A percentile compares a stretch with the other conserved stretches of the same genome.
phyloP scores from a whole-genome alignment of 805 yeast species.

The Candida tallmaniae region DNA sequence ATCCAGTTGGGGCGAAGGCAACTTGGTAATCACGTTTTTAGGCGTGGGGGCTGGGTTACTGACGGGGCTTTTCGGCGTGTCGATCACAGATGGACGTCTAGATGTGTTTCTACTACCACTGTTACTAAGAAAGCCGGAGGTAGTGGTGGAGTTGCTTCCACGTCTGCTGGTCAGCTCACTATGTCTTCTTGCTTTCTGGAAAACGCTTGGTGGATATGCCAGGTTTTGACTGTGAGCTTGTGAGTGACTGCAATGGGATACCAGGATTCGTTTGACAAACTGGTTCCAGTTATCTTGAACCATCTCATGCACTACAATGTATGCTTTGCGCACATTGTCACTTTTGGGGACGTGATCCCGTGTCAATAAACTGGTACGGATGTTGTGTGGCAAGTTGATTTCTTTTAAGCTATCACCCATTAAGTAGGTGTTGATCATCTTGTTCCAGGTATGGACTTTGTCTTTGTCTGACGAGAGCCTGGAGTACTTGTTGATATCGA shows the following conservation, averaged over 20 bases:
- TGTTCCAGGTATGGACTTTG: constrained; percentile 19
- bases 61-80: constrained; percentile 14
- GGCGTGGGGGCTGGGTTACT: constrained; percentile 7
- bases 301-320: constrained; percentile 23
- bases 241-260: constrained; percentile 3
- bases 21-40: constrained; percentile 8
- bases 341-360: constrained; percentile 17
- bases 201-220: no score
- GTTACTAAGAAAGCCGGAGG: neutral
- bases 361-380: constrained; percentile 16
- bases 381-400: constrained; percentile 27
- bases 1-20: constrained; percentile 14
- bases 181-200: no score
- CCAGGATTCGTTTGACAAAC: constrained; percentile 16
- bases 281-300: constrained; percentile 30
- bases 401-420: constrained; percentile 27
- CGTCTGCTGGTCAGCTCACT: constrained; percentile 4
- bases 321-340: constrained; percentile 13
- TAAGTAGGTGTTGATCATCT: constrained; percentile 22
- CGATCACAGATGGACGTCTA: constrained; percentile 8
- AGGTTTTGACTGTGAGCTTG: neutral
- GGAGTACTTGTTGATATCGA: constrained; percentile 11
- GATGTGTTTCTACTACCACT: constrained; percentile 1
- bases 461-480: constrained; percentile 7
- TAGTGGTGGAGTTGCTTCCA: constrained; percentile 1